These are phyloP conservation scores for Anisogramma anomala DNA, from an alignment of 2,329 filamentous ascomycete species.

Conservation along the genomic window DNA sequence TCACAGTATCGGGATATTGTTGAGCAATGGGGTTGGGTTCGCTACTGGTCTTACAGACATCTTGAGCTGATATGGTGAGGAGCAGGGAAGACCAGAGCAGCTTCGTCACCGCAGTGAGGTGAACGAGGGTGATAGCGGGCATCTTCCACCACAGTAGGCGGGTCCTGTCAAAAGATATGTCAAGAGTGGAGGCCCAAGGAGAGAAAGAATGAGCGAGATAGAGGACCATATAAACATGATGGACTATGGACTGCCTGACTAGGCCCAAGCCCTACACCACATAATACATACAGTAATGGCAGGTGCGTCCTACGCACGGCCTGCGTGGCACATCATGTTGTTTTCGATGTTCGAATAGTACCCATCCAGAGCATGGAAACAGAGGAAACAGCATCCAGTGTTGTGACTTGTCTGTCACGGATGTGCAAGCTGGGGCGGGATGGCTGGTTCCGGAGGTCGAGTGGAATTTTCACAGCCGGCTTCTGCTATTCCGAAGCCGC, in stretches of 20 bases:
- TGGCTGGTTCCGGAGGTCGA: slow-evolving; percentile 1
- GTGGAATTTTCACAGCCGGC: not conserved
- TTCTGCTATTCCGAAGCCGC: not conserved
- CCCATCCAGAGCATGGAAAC: too few species aligned
- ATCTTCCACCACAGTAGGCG: slow-evolving; percentile 7
- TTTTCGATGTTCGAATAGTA: too few species aligned
- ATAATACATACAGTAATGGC: too few species aligned
- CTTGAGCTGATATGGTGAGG: slow-evolving; percentile 4
- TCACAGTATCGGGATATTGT: slow-evolving; percentile 34
- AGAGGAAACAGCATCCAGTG: too few species aligned
- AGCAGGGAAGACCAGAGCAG: slow-evolving; percentile 9
- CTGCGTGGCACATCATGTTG: too few species aligned
- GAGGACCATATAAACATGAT: not conserved
- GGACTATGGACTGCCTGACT: not conserved
- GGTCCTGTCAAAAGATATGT: not conserved
- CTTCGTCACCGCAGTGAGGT: slow-evolving; percentile 5
- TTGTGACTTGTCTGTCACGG: too few species aligned
- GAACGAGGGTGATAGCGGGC: slow-evolving; percentile 4
- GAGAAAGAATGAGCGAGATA: not conserved
- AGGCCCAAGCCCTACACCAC: too few species aligned
- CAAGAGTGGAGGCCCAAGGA: not conserved
- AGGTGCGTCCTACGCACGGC: too few species aligned
- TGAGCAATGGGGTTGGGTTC: slow-evolving; percentile 37
- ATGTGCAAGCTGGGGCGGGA: not conserved
- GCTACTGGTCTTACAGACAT: slow-evolving; percentile 20